Evolutionary conservation across 148 eudicot species (phyloP), one percentile per base, ranked within the genome.

Genomic region (Rhododendron ferrugineum): DNA sequence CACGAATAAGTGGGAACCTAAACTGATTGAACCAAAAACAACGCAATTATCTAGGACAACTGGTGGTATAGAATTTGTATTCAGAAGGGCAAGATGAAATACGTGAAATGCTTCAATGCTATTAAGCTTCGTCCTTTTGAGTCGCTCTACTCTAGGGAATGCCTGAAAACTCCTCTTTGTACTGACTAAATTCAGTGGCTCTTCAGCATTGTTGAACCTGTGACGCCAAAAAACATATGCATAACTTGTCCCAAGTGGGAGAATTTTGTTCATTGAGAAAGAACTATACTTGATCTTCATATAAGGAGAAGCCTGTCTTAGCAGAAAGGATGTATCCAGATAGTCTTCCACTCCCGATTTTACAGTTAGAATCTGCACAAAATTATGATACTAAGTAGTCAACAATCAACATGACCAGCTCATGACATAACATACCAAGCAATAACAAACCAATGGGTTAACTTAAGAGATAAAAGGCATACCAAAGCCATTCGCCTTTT

Each of bases 401-500:
- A 81, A 80, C 44, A 84, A 49, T 79, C 56, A 81, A 80, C 44
- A 44, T 52, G n/a, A 22, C 42, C 28, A 84, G 13, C 36, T 82
- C 23, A 68, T 82, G 49, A n/a, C 11, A 82, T 49, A 54, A 10
- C 14, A 18, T 34, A 72, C 18, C 11, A 73, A 26, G 49, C 68
- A 42, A 73, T 40, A 85, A 52, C 64, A 80, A 30, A 56, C 16
- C 18, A 56, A 50, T 36, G 20, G 11, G 34, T 37, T 58, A 81
- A 83, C 15, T 54, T 56, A 86, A 78, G 85, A 30, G 75, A 70
- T 30, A 85, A 68, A 86, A 52, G n/a, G 75, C 94, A 82, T 90
- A 97, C 99, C 98, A 97, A 68, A 83, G 95, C 87, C 99, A 97
- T 97, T 52, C 98, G 93, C 87, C 92, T 95, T 89, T 92, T 96